phyloP scores from a whole-genome alignment of 495 filamentous ascomycete species.

The Tuber microsphaerosporum region DNA sequence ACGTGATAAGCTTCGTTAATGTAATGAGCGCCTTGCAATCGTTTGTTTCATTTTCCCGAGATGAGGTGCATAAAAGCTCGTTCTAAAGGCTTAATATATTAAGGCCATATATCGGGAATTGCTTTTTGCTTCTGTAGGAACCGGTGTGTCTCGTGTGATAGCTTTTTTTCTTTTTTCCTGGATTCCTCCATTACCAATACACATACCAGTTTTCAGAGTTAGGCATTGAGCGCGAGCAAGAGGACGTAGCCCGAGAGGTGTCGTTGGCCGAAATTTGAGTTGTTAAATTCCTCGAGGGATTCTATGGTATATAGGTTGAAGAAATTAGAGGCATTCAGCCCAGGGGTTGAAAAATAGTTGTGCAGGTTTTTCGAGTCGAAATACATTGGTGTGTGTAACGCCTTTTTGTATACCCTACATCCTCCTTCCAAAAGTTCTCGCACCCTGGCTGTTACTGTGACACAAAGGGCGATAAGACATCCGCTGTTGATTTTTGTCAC shows the following conservation, averaged over 20 bases:
- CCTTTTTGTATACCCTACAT: too few species aligned
- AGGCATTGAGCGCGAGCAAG: not conserved
- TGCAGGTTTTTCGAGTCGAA: too few species aligned
- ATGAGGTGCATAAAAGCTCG: fast-evolving
- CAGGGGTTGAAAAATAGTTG: too few species aligned
- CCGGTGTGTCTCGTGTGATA: not conserved
- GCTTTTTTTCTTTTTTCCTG: not conserved
- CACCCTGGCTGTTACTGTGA: too few species aligned
- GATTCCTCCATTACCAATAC: not conserved
- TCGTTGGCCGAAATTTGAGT: not conserved
- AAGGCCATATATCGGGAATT: not conserved
- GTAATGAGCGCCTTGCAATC: not conserved
- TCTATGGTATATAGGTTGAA: too few species aligned
- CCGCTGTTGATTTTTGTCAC: too few species aligned
- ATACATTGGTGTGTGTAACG: too few species aligned
- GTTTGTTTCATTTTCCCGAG: not conserved
- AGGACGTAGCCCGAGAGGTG: not conserved
- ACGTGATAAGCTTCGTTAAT: not conserved
- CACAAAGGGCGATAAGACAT: too few species aligned
- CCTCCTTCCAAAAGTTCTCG: too few species aligned
- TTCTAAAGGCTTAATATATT: not conserved
- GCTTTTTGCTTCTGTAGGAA: not conserved
- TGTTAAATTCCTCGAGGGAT: not conserved
- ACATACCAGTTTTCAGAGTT: not conserved
- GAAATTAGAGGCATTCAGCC: too few species aligned